These are phyloP conservation scores for Venturia pyrina DNA, from an alignment of 2,329 filamentous ascomycete genomes.

Conservation along the genomic window DNA sequence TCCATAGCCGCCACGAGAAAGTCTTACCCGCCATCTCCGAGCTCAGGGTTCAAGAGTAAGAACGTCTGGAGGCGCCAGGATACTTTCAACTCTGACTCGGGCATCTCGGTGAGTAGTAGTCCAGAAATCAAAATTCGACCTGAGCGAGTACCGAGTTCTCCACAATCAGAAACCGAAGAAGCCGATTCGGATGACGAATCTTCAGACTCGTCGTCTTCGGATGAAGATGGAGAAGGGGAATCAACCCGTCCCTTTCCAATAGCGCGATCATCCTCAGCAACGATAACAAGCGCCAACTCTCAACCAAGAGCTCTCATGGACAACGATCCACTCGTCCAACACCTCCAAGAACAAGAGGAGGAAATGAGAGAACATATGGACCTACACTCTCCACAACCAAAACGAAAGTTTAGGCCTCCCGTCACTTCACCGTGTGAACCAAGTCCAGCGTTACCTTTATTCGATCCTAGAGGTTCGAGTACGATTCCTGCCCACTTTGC, in stretches of 20 bases:
- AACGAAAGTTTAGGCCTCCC: background rate
- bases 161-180: background rate
- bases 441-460: slow-evolving; percentile 7
- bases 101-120: slow-evolving; percentile 24
- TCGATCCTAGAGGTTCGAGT: slow-evolving; percentile 4
- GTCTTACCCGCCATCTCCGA: background rate
- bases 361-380: slow-evolving; percentile 24
- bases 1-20: background rate
- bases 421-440: slow-evolving; percentile 5
- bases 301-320: slow-evolving; percentile 4
- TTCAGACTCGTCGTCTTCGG: background rate
- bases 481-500: background rate
- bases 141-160: background rate
- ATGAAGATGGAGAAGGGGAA: slow-evolving; percentile 12
- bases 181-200: slow-evolving; percentile 4
- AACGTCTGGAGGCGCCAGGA: slow-evolving; percentile 10
- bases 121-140: slow-evolving; percentile 18
- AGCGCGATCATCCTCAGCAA: background rate
- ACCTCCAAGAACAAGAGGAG: slow-evolving; percentile 23
- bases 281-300: background rate
- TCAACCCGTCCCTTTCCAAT: background rate
- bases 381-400: slow-evolving; percentile 27
- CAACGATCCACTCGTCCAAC: slow-evolving; percentile 12
- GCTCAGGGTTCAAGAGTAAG: background rate
- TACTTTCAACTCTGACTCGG: slow-evolving; percentile 17